Percentiles rank a stretch among this genome's conserved stretches.
These are phyloP conservation scores for Solanum infundibuliforme DNA, from an alignment of 257 asterid species.

Conservation along the genomic window DNA sequence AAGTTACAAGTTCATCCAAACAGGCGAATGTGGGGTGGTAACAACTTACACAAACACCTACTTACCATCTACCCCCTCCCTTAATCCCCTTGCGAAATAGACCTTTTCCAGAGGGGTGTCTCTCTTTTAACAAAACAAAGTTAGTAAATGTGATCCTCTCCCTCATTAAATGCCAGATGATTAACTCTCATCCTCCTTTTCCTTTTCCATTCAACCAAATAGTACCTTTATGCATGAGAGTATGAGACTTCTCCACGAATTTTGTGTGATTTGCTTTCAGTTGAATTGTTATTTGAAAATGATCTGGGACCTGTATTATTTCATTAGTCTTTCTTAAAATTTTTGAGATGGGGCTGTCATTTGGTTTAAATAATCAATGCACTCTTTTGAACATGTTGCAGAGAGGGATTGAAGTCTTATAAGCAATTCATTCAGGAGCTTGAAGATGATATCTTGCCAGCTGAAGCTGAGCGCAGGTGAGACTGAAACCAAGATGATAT, in stretches of 20 bases:
- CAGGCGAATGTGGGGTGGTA: neutral
- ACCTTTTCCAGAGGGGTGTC: neutral
- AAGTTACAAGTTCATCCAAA: neutral
- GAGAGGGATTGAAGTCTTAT: conserved; percentile 99
- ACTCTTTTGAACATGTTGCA: conserved; percentile 13
- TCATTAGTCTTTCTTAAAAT: neutral
- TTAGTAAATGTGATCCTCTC: neutral
- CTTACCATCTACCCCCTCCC: neutral
- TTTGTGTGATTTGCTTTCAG: neutral
- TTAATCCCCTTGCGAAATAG: neutral
- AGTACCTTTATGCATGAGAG: neutral
- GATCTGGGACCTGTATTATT: neutral
- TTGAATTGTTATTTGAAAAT: neutral
- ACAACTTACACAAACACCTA: neutral
- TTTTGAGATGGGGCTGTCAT: neutral
- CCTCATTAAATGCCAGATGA: neutral
- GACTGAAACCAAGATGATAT: conserved; percentile 4
- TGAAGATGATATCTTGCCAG: conserved; percentile 91
- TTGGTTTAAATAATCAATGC: neutral
- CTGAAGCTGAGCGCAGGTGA: conserved; percentile 98
- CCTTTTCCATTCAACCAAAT: neutral
- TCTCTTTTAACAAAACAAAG: neutral
- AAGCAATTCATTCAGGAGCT: conserved; percentile 99
- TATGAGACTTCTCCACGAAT: neutral
- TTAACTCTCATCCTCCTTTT: neutral